Evolutionary conservation across 768 basidiomycete genomes (phyloP), one percentile per base, ranked within the genome.

Genomic region (Russula earlei): DNA sequence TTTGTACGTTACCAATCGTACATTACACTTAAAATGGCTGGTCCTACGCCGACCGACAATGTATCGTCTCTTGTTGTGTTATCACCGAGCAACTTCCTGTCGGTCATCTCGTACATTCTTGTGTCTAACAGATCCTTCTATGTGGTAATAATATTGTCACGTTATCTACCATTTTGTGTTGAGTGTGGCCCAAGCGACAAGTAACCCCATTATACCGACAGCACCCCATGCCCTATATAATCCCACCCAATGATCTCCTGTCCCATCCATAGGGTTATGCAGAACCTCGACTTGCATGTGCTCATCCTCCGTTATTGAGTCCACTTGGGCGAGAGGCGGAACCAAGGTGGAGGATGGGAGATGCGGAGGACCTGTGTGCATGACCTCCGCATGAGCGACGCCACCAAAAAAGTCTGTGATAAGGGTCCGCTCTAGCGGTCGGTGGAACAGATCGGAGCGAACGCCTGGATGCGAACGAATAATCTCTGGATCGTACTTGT

Each of bases 401-500:
- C 90, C 93, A 17, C 83, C 83, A 62, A 85, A 82, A 66, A 85
- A 85, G 64, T 84, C 82, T 15, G 83, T 85, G 46, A 85, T 69
- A 10, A 79, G 74, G 0, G 80, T 74, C 38, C 77, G 70, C 45
- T 79, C 74, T n/a, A 91, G 74, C 7, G 80, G 75, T 42, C 87
- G 77, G 9, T 67, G 68, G 72, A 91, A 97, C 17, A 93, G 77
- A 67, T 90, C 88, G 24, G 81, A 81, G 49, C 93, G 85, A 19
- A 97, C 84, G n/a, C 95, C 95, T 0, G 93, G 79, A 65, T 88
- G 81, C 0, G 95, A 97, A 54, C 80, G 76, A 65, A 96, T 89
- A 55, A 81, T 81, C 4, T 67, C 74, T 17, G 78, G 78, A 64
- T 91, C 82, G 69, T 91, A 94, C 2, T 77, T 80, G 55, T 83